phyloP scores from a whole-genome alignment of 73 alveolate species.

The Paramecium tetraurelia region DNA sequence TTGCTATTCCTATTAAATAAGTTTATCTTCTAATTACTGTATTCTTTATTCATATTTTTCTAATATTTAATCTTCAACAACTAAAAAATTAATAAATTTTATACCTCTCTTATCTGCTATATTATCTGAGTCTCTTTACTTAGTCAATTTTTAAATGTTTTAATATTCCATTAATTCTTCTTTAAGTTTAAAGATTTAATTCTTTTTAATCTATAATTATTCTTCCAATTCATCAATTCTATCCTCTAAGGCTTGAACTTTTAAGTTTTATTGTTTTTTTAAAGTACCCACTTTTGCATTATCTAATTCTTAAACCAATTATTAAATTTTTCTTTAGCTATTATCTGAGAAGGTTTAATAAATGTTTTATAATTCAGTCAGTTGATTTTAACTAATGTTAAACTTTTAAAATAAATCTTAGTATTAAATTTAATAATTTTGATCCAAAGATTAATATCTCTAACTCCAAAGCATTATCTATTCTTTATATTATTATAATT shows the following conservation, averaged over 20 bases:
- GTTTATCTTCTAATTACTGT: background rate
- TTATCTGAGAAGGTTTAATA: background rate
- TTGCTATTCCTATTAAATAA: background rate
- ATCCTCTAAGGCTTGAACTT: background rate
- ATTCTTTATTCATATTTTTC: background rate
- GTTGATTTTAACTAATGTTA: background rate
- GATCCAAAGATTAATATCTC: background rate
- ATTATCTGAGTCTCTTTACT: background rate
- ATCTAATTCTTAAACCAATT: background rate
- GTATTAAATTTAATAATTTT: background rate
- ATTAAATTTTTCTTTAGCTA: background rate
- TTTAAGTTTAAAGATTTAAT: background rate
- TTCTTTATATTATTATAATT: background rate
- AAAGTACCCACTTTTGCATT: background rate
- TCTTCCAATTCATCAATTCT: background rate
- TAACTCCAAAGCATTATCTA: background rate
- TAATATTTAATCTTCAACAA: background rate
- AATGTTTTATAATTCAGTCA: background rate
- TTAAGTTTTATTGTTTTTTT: background rate
- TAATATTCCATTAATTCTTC: background rate
- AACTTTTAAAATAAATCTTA: slow-evolving; percentile 10
- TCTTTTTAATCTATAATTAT: background rate
- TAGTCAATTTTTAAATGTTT: background rate
- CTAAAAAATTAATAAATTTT: background rate
- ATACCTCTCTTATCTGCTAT: background rate